Evolutionary conservation across 2,329 filamentous ascomycete species (phyloP), one percentile per base, ranked within the genome.

Genomic region (Zasmidium citrigriseum): DNA sequence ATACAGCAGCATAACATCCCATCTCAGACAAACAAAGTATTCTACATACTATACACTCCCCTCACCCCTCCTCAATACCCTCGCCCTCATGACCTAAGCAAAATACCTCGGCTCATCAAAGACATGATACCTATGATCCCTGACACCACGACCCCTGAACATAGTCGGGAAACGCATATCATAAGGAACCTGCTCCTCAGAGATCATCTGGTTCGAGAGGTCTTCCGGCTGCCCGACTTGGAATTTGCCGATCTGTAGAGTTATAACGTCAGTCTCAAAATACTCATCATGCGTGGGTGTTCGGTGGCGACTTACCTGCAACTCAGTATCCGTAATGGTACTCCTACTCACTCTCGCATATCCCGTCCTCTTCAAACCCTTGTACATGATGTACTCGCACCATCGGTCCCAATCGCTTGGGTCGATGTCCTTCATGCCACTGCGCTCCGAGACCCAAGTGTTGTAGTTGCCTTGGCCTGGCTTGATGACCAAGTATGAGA

Each of bases 311-410:
- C 79, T 70, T 78, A 87, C 90, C 81, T 99, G 95, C 55, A 99
- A 82, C 77, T 99, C 95, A 1, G 95, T 99, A 73, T 99, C 95
- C 12, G 95, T 99, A 67, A 99, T 98, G 1, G 91, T 96, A 67
- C 88, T 87, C 67, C 95, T 83, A 68, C 89, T 93, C 53, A 99
- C 88, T 54, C 95, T 82, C 3, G 95, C 95, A 73, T 99, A 99
- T 1, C 91, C 93, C 0, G 89, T 88, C 61, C 93, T 84, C 76
- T 87, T 88, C 62, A 99, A 77, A 12, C 87, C 87, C 81, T 97
- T 97, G 82, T 91, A 99, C 23, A 99, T 79, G 65, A 99, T 97
- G 76, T 99, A 99, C 79, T 99, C 93, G 79, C 95, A 99, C 95
- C 95, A 99, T 55, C 95, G 83, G 75, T 99, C 95, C 92, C 92